phyloP scores from a whole-genome alignment of 371 early-diverging fungal species.

The Zychaea mexicana region DNA sequence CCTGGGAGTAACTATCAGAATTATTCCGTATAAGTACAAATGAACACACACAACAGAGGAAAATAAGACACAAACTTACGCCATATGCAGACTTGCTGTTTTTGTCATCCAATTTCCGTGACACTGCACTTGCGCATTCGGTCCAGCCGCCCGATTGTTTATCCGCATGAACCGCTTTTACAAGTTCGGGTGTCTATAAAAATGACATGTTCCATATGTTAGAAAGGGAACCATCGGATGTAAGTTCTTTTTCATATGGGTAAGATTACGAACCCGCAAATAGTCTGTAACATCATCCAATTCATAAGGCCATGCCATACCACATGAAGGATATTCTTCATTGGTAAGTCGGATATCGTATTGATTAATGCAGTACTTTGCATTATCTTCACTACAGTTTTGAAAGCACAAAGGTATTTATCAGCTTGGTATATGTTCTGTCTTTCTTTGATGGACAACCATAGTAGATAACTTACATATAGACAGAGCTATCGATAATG shows the following conservation, averaged over 20 bases:
- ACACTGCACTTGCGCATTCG: conserved; percentile 67
- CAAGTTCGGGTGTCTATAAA: conserved; percentile 54
- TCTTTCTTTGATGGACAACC: background rate
- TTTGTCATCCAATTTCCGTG: conserved; percentile 47
- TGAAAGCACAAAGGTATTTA: background rate
- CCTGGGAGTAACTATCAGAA: conserved; percentile 52
- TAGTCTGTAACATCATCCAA: conserved; percentile 62
- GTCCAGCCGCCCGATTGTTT: conserved; percentile 53
- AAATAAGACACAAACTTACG: conserved; percentile 27
- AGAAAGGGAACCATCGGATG: background rate
- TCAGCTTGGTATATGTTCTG: background rate
- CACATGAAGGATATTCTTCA: conserved; percentile 64
- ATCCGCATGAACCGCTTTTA: conserved; percentile 61
- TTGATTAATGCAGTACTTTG: conserved; percentile 69
- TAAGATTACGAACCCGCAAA: conserved; percentile 48
- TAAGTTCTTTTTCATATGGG: too few relatives aligned
- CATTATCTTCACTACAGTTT: conserved; percentile 6
- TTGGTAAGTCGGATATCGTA: conserved; percentile 82
- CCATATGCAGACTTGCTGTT: conserved; percentile 46
- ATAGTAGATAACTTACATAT: conserved; percentile 26
- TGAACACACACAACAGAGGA: background rate
- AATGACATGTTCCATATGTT: background rate
- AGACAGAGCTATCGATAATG: conserved; percentile 29
- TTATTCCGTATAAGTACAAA: background rate
- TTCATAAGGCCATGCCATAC: conserved; percentile 77